Conservation (phyloP, 2,329 filamentous ascomycete genomes). For the Ceratocystis diversiconidia region DNA sequence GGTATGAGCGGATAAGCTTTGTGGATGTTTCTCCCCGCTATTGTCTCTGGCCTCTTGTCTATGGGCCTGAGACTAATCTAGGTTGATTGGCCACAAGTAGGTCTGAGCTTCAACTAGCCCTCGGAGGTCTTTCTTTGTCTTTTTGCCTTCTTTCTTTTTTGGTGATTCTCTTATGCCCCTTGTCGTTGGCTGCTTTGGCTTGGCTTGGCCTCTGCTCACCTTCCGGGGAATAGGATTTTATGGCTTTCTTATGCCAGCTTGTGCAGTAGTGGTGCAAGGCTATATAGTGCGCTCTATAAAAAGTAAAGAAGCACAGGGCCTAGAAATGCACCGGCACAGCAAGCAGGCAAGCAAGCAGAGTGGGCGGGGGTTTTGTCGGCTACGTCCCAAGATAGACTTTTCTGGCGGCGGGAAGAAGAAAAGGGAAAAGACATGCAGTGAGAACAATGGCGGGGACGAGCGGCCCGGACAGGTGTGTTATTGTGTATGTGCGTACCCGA, state of each 20-base stretch:
- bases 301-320: conserved; percentile 1
- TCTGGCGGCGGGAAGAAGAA: not conserved
- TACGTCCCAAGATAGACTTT: conserved; percentile 3
- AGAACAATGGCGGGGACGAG: not conserved
- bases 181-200: too few relatives aligned
- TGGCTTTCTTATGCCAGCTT: not conserved
- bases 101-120: not conserved
- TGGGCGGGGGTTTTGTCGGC: not conserved
- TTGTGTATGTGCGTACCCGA: not conserved
- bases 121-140: not conserved
- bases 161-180: not conserved
- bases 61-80: not conserved
- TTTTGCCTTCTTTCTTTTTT: not conserved
- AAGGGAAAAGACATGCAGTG: not conserved
- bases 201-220: conserved; percentile 2
- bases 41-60: not conserved
- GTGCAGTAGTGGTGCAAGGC: not conserved
- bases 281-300: not conserved
- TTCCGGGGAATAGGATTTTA: not conserved
- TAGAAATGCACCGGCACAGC: not conserved
- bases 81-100: not conserved
- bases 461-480: not conserved
- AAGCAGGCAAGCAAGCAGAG: not conserved
- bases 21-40: not conserved
- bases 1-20: not conserved